phyloP scores from a whole-genome alignment of 768 basidiomycete genomes.

The Russula emetica region DNA sequence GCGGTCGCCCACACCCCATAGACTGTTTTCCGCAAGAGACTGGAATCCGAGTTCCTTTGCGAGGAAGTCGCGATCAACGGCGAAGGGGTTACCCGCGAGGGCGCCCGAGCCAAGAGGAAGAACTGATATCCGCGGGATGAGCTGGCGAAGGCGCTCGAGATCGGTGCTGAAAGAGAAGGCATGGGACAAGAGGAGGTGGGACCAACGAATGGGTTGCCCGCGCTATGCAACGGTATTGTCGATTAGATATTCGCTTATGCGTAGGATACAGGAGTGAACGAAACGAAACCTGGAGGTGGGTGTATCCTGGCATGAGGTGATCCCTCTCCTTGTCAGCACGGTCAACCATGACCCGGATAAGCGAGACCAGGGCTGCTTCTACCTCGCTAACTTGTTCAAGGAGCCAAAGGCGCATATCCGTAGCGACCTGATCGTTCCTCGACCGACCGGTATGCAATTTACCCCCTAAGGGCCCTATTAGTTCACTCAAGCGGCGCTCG shows the following conservation, averaged over 20 bases:
- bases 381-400: constrained; percentile 69
- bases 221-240: constrained; percentile 50
- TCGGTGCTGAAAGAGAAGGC: constrained; percentile 91
- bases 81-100: constrained; percentile 94
- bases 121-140: constrained; percentile 86
- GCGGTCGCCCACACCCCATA: constrained; percentile 95
- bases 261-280: neutral
- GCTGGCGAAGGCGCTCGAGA: constrained; percentile 75
- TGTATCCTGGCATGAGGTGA: constrained; percentile 90
- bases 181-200: constrained; percentile 92
- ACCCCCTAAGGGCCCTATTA: constrained; percentile 89
- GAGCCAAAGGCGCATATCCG: constrained; percentile 97
- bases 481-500: constrained; percentile 87
- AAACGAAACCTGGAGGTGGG: constrained; percentile 83
- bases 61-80: constrained; percentile 89
- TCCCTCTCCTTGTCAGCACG: constrained; percentile 93
- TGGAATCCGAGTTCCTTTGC: constrained; percentile 85
- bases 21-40: constrained; percentile 89
- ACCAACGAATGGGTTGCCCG: constrained; percentile 98
- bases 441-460: constrained; percentile 97
- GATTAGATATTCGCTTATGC: constrained; percentile 5
- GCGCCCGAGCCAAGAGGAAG: constrained; percentile 93
- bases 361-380: constrained; percentile 62
- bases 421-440: constrained; percentile 97
- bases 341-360: constrained; percentile 85